phyloP scores from a whole-genome alignment of 257 asterid species.

The Orobanche coerulescens region DNA sequence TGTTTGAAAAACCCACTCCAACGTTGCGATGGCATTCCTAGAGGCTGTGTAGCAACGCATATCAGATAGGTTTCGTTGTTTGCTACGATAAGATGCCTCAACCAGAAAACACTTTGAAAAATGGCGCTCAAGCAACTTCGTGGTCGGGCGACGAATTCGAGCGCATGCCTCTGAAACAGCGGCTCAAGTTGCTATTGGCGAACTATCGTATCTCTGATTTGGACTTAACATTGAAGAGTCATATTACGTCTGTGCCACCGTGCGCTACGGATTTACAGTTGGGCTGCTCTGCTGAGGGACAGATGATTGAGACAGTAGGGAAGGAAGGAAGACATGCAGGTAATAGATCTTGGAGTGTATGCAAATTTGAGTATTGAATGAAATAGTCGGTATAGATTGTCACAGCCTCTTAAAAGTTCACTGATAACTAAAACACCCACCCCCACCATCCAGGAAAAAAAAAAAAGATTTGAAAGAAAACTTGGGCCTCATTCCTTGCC shows the following conservation, averaged over 20 bases:
- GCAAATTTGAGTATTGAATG: neutral
- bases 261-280: conserved; percentile 14
- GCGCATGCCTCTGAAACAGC: conserved; percentile 61
- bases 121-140: conserved; percentile 16
- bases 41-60: neutral
- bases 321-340: conserved; percentile 28
- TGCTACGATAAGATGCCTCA: conserved; percentile 26
- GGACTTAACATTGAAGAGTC: conserved; percentile 17
- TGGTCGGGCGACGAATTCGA: conserved; percentile 46
- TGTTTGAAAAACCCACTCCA: neutral
- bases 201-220: conserved; percentile 19
- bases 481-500: neutral
- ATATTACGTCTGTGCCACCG: conserved; percentile 12
- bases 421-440: neutral
- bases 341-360: conserved; percentile 19
- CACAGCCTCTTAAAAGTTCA: neutral
- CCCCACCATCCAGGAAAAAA: neutral
- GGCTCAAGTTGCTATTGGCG: conserved; percentile 51
- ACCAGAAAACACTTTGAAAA: conserved; percentile 18
- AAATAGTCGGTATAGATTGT: neutral
- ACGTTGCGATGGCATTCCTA: neutral
- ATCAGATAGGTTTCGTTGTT: neutral
- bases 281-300: conserved; percentile 19
- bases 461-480: neutral
- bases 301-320: conserved; percentile 20